Conservation (phyloP, 257 asterid genomes). For the Coffea canephora region DNA sequence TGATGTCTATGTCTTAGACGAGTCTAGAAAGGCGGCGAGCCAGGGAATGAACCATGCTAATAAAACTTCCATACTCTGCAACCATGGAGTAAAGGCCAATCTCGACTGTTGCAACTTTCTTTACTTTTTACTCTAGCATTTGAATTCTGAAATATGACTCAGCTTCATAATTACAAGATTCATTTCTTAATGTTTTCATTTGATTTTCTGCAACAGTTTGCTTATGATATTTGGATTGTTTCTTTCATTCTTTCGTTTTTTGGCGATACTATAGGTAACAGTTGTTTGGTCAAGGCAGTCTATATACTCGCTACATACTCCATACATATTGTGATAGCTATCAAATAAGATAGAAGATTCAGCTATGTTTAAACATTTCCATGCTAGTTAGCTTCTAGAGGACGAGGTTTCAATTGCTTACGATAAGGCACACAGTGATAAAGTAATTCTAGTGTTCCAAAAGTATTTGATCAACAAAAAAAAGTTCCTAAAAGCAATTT, state of each 20-base stretch:
- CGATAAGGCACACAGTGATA: too few relatives aligned
- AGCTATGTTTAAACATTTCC: conserved; percentile 16
- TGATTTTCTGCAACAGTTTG: conserved; percentile 18
- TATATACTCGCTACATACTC: conserved; percentile 26
- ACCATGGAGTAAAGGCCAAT: conserved; percentile 69
- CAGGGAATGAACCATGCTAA: conserved; percentile 76
- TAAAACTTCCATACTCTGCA: conserved; percentile 81
- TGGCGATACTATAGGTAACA: conserved; percentile 22
- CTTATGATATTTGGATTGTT: conserved; percentile 20
- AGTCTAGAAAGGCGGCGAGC: conserved; percentile 77
- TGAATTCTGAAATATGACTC: conserved; percentile 53
- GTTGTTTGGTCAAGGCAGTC: conserved; percentile 28
- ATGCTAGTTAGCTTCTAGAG: too few relatives aligned
- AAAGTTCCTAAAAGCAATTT: too few relatives aligned
- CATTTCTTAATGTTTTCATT: conserved; percentile 31
- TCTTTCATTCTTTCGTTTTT: conserved; percentile 18
- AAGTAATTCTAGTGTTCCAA: too few relatives aligned
- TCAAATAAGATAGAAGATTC: conserved; percentile 50
- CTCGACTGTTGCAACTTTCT: conserved; percentile 78
- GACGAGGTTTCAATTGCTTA: too few relatives aligned
- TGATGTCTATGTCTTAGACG: too few relatives aligned
- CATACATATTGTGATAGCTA: conserved; percentile 35
- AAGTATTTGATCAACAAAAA: too few relatives aligned
- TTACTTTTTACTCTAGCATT: conserved; percentile 81
- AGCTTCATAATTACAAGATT: conserved; percentile 32